phyloP scores from a whole-genome alignment of 75 land plant genomes.

The Larix kaempferi region DNA sequence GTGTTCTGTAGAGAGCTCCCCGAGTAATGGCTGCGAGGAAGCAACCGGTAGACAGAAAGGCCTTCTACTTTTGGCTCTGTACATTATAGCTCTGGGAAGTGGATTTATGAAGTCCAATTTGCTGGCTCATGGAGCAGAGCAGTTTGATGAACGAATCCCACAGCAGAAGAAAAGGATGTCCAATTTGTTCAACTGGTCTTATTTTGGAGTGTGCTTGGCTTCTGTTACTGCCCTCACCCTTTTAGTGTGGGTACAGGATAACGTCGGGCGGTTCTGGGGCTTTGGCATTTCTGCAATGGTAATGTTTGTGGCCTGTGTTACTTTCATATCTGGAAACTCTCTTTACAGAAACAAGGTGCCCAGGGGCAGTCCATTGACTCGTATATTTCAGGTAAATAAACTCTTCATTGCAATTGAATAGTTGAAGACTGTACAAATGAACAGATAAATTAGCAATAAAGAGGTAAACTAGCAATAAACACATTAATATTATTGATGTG shows the following conservation, averaged over 20 bases:
- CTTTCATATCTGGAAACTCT: constrained; percentile 6
- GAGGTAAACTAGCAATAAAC: no score
- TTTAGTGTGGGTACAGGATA: constrained; percentile 29
- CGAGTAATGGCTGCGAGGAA: constrained; percentile 2
- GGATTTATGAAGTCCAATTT: constrained; percentile 45
- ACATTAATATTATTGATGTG: no score
- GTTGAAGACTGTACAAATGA: no score
- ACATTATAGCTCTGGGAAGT: constrained; percentile 41
- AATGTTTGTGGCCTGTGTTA: constrained; percentile 2
- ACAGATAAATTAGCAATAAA: no score
- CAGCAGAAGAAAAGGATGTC: neutral
- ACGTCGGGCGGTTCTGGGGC: constrained; percentile 24
- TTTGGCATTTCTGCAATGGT: constrained; percentile 17
- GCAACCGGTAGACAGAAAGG: constrained; percentile 15
- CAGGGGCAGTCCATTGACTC: constrained; percentile 30
- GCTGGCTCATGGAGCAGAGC: constrained; percentile 53
- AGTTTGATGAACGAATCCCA: constrained; percentile 30
- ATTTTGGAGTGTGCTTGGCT: neutral
- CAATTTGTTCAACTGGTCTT: constrained; percentile 21
- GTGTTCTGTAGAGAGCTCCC: neutral
- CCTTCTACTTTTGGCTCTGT: constrained; percentile 27
- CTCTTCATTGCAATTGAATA: no score
- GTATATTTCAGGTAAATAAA: constrained; percentile 33
- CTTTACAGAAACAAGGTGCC: constrained; percentile 26
- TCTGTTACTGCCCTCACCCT: neutral